Evolutionary conservation across 257 asterid genomes (phyloP).

Genomic region (Forsythia suspensa): DNA sequence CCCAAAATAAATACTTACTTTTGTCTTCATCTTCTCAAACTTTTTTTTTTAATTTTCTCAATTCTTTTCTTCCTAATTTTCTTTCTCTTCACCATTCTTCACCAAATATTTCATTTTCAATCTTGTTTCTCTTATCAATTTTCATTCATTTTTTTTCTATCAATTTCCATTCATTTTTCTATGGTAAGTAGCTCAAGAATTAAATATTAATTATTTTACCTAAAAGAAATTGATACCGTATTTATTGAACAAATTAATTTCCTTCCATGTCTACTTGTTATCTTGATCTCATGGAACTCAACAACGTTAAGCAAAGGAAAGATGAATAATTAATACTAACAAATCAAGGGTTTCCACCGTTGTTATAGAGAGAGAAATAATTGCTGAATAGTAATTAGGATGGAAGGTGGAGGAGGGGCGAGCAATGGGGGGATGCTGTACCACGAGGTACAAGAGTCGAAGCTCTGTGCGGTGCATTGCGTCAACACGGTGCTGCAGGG

Average conservation of each 20-base stretch:
- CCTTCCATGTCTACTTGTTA: not conserved
- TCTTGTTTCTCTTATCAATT: no score
- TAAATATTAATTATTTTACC: not conserved
- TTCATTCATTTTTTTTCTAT: no score
- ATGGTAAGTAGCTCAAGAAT: no score
- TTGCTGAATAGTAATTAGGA: conserved; percentile 13
- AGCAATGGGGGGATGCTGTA: conserved; percentile 95
- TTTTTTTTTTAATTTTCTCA: no score
- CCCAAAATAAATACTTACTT: no score
- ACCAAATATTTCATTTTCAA: no score
- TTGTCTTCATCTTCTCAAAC: no score
- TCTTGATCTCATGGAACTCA: not conserved
- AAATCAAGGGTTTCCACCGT: not conserved
- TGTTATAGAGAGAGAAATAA: not conserved
- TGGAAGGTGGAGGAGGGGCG: conserved; percentile 34
- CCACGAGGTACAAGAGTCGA: conserved; percentile 99
- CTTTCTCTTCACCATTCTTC: no score
- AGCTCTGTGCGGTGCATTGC: conserved; percentile 98
- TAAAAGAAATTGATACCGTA: not conserved
- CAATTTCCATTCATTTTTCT: no score
- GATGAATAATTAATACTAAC: not conserved
- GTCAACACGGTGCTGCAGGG: conserved; percentile 97
- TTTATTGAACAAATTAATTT: not conserved
- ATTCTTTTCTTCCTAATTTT: no score
- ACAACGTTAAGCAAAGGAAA: not conserved